Base-by-base conservation (phyloP, 495 filamentous ascomycete species). In the Penicillium psychrofluorescens region DNA sequence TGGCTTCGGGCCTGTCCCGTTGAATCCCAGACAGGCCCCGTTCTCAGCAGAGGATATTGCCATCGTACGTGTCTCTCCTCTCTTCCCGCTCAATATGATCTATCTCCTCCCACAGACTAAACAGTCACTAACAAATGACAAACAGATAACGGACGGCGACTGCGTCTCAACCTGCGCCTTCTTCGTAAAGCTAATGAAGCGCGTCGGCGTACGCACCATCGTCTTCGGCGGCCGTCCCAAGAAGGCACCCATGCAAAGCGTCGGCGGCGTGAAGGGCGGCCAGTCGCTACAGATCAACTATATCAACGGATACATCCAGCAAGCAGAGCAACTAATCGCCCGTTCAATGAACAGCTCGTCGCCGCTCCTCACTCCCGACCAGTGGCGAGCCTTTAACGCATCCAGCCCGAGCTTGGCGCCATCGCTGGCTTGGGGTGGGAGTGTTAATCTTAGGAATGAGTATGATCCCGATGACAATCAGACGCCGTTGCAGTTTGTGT, bases 151-250 rank as follows among this genome's bases (percentile, higher is more conserved):
- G 28, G 80, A 85, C 55, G 81, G 83, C 36, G 72, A 72, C 49
- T 86, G 83, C 60, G 76, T 72, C 27, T 83, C 78, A 4, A 81
- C 80, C 2, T 86, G 82, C 62, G 74, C 76, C 5, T 59, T 83
- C 47, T 78, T 83, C 58, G 59, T 63, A 36, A 71, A 78, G 34
- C 65, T 81, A 35, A 69, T 84, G 59, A 64, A 70, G 3, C 61
- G 71, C 43, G 68, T 76, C 50, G 78, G 65, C 11, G 75, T 86
- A 1, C 76, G 76, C 51, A 76, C 74, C 22, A 72, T 85, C 36
- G 73, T 72, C 2, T 61, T 84, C 29, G 82, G 83, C 12, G 83
- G 82, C 11, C 72, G 81, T 13, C 76, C 79, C 7, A 59, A 64
- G 41, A 50, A 61, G 4, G 63, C 61, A n/a, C 67, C 72, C 6